These are phyloP conservation scores for Tulasnella sp. DNA, from an alignment of 768 basidiomycete genomes.

Conservation along the genomic window DNA sequence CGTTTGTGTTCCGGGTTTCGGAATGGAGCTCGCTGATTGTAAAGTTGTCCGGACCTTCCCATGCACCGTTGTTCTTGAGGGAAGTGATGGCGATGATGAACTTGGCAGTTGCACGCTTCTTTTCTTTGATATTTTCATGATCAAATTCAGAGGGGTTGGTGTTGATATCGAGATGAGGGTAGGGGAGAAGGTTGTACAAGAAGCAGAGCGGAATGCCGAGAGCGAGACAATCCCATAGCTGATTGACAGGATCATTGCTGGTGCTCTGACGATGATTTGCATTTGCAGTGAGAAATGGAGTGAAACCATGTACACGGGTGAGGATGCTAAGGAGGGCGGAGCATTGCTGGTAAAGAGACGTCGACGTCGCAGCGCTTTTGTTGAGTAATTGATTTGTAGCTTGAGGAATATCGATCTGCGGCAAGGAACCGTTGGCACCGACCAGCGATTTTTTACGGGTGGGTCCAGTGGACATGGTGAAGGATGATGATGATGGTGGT, in stretches of 20 bases:
- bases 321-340: slow-evolving; percentile 63
- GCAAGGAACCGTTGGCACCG: slow-evolving; percentile 21
- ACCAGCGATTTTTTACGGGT: slow-evolving; percentile 64
- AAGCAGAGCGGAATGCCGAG: slow-evolving; percentile 89
- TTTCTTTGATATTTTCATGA: slow-evolving; percentile 59
- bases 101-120: slow-evolving; percentile 81
- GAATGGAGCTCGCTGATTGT: slow-evolving; percentile 77
- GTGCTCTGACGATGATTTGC: slow-evolving; percentile 31
- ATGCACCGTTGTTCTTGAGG: slow-evolving; percentile 43
- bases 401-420: slow-evolving; percentile 59
- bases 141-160: slow-evolving; percentile 43
- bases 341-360: slow-evolving; percentile 88
- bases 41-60: slow-evolving; percentile 63
- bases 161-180: slow-evolving; percentile 39
- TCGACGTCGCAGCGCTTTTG: slow-evolving; percentile 74
- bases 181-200: slow-evolving; percentile 75
- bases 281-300: slow-evolving; percentile 24
- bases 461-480: slow-evolving; percentile 33
- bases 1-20: slow-evolving; percentile 75
- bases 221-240: slow-evolving; percentile 89
- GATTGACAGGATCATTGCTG: slow-evolving; percentile 84
- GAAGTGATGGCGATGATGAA: slow-evolving; percentile 81
- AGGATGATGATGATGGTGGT: slow-evolving; percentile 16
- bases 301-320: slow-evolving; percentile 62
- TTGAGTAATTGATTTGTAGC: slow-evolving; percentile 61